Base-by-base conservation (phyloP, 768 basidiomycete species). In the Phaffia tasmanica region DNA sequence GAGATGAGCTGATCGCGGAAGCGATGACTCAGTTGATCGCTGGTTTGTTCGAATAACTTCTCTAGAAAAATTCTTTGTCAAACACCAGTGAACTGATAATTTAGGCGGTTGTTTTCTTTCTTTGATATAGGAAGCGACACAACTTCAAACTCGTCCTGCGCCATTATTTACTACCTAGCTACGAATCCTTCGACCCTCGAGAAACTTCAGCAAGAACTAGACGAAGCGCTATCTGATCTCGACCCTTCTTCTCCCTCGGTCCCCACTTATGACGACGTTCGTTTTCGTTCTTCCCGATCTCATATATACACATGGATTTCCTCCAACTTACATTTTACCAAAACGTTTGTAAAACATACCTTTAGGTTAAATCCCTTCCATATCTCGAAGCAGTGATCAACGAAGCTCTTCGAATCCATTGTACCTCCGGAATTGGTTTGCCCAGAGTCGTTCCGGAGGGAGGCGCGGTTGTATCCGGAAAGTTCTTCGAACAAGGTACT, bases 111-210 rank as follows among this genome's bases (percentile, higher is more conserved):
- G n/a, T n/a, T n/a, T n/a, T 42, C 35, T 42, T 11, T 42, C 35
- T 42, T 11, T 11, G 35, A 42, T 6, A 1, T 47, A 18, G 54
- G 32, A 1, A 87, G 86, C 3, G 91, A 95, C 72, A 95, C 91
- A 1, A 94, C 92, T 0, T 91, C 90, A 56, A 95, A 94, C 78
- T 91, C 89, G 21, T 88, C 88, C 5, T 91, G 89, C 71, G 90
- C 89, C 15, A 90, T 93, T 73, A 81, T 88, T 27, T 91, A 89
- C 78, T 82, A 89, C 74, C 82, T 95, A 67, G 87, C 88, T 5
- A 77, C 78, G 29, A 82, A 86, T 74, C 88, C 82, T 3, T 72
- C 72, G 1, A 83, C 80, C 3, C 86, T 91, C 72, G 77, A 74
- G 49, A 87, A 85, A 70, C 81, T 95, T 5, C 88, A 89, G 60